Conservation (phyloP, 1,284 basidiomycete species). For the Cystobasidium sp. region DNA sequence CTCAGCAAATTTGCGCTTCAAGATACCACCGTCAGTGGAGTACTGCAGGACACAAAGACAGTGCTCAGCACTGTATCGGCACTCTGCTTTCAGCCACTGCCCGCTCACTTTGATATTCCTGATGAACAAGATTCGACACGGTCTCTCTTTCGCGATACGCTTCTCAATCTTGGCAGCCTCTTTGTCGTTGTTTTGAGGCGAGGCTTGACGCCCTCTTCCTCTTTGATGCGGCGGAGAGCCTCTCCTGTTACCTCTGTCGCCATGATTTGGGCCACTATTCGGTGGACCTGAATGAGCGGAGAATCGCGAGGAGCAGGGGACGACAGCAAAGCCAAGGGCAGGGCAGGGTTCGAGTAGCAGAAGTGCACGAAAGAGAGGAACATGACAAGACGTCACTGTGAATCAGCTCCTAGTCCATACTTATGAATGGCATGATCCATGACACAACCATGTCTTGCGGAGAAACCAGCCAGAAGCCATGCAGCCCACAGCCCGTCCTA, state of each 20-base stretch:
- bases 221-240: not conserved
- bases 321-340: too few relatives aligned
- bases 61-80: not conserved
- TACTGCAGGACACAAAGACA: conserved; percentile 70
- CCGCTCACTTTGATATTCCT: conserved; percentile 85
- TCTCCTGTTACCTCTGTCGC: not conserved
- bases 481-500: too few relatives aligned
- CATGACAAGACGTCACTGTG: too few relatives aligned
- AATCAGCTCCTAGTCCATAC: too few relatives aligned
- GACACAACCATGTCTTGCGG: too few relatives aligned
- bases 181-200: conserved; percentile 60
- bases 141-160: conserved; percentile 84
- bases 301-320: too few relatives aligned
- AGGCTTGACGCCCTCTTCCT: not conserved
- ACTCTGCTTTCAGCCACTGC: not conserved
- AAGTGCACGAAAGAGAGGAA: too few relatives aligned
- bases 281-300: not conserved
- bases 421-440: too few relatives aligned
- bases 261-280: not conserved
- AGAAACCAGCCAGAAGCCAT: too few relatives aligned
- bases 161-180: conserved; percentile 85
- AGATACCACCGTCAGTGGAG: conserved; percentile 80
- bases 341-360: too few relatives aligned
- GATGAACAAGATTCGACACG: conserved; percentile 93
- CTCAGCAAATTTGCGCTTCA: conserved; percentile 82